A percentile compares a stretch with the other conserved stretches of the same genome.
These are phyloP conservation scores for Annulohypoxylon maeteangense DNA, from an alignment of 495 filamentous ascomycete species.

Conservation along the genomic window DNA sequence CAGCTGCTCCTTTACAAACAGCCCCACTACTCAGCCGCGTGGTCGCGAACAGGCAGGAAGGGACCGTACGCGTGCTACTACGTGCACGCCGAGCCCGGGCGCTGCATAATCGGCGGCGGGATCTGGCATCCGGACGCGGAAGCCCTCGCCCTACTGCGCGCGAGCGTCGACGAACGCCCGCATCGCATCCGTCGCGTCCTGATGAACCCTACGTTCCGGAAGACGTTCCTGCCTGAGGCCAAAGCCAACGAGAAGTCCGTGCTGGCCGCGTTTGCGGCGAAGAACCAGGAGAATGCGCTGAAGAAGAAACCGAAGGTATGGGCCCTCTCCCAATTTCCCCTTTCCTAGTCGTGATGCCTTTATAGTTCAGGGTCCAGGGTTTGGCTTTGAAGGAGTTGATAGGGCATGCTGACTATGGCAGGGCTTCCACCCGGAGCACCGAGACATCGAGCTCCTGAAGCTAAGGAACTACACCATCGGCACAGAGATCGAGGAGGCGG, in stretches of 20 bases:
- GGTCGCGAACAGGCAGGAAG: slow-evolving; percentile 86
- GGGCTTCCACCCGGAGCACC: slow-evolving; percentile 78
- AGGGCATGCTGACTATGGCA: slow-evolving; percentile 44
- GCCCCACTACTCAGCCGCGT: slow-evolving; percentile 84
- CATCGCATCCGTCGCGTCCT: slow-evolving; percentile 73
- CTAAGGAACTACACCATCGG: slow-evolving; percentile 80
- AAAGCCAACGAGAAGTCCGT: slow-evolving; percentile 59
- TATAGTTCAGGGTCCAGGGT: no score
- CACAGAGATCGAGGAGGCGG: slow-evolving; percentile 67
- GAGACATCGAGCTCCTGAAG: slow-evolving; percentile 78
- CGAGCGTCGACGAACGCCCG: slow-evolving; percentile 76
- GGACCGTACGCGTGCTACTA: slow-evolving; percentile 90
- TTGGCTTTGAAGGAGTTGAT: background rate
- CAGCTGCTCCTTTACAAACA: slow-evolving; percentile 40
- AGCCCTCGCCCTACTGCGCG: slow-evolving; percentile 70
- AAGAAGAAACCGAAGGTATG: slow-evolving; percentile 86
- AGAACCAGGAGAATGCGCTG: slow-evolving; percentile 76
- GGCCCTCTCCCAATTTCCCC: background rate
- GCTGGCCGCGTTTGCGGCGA: slow-evolving; percentile 72
- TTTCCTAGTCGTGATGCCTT: background rate
- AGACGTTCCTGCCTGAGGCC: slow-evolving; percentile 69
- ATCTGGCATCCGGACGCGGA: slow-evolving; percentile 78
- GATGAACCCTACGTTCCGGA: slow-evolving; percentile 64
- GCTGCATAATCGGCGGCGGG: slow-evolving; percentile 72
- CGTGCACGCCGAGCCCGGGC: slow-evolving; percentile 57